Evolutionary conservation across 371 early-diverging fungal species (phyloP).

Genomic region (Amoeboaphelidium protococcarum): DNA sequence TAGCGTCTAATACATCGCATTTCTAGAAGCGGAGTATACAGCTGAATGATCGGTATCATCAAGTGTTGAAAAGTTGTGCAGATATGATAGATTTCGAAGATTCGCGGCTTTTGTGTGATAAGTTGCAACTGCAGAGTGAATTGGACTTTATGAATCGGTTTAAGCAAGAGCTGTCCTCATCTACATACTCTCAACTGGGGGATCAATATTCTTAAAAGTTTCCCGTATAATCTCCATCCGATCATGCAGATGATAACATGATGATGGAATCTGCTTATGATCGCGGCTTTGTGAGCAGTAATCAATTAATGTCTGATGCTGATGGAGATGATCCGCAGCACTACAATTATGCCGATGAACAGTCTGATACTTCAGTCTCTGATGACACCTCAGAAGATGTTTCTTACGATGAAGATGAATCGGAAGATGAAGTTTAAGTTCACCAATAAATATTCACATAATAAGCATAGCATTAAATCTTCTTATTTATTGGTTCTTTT

Average conservation of each 20-base stretch:
- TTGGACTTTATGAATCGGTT: not conserved
- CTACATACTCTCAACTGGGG: too few relatives aligned
- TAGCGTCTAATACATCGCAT: not conserved
- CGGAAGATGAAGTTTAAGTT: not conserved
- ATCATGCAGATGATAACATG: not conserved
- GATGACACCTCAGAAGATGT: not conserved
- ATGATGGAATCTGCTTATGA: too few relatives aligned
- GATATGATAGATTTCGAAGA: not conserved
- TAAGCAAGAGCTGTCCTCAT: not conserved
- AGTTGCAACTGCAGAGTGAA: not conserved
- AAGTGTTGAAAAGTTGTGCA: not conserved
- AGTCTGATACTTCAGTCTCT: not conserved
- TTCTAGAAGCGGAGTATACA: not conserved
- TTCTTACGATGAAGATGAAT: not conserved
- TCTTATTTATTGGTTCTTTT: not conserved
- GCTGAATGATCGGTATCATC: not conserved
- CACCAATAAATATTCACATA: not conserved
- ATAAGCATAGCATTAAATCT: not conserved
- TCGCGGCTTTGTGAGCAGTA: too few relatives aligned
- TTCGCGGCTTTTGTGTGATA: not conserved
- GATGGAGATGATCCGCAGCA: too few relatives aligned
- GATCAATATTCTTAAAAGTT: too few relatives aligned
- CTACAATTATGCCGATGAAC: too few relatives aligned
- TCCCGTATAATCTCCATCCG: not conserved
- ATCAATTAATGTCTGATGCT: too few relatives aligned